phyloP scores from a whole-genome alignment of 345 rosid genomes.

The Murraya paniculata region DNA sequence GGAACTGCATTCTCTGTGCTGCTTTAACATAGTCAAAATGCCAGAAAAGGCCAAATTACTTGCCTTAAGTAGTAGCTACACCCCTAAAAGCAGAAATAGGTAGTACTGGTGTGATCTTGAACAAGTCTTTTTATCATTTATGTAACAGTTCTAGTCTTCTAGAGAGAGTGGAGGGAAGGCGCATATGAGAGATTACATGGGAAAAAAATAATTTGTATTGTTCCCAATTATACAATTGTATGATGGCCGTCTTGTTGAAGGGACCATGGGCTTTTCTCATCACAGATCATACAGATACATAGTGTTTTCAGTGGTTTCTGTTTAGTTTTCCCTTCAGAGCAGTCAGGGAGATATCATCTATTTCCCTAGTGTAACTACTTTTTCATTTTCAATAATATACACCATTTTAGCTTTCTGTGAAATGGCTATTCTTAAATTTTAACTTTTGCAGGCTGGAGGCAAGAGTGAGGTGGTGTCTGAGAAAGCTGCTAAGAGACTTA shows the following conservation, averaged over 20 bases:
- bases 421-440: constrained; percentile 15
- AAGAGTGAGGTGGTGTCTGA: constrained; percentile 60
- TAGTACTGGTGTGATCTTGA: not conserved
- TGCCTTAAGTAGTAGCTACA: not conserved
- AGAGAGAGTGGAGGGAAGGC: constrained; percentile 3
- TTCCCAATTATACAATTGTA: not conserved
- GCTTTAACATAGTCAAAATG: not conserved
- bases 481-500: constrained; percentile 61
- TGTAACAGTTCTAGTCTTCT: not conserved
- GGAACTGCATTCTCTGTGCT: constrained; percentile 17
- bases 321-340: not conserved
- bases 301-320: not conserved
- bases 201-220: not conserved
- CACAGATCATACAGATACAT: not conserved
- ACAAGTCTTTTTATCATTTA: not conserved
- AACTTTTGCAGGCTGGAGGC: constrained; percentile 64
- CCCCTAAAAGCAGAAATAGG: not conserved
- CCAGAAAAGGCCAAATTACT: not conserved
- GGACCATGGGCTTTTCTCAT: not conserved
- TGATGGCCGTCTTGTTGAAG: not conserved
- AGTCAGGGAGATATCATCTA: not conserved
- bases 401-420: not conserved
- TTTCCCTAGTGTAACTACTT: not conserved
- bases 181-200: not conserved
- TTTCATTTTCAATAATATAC: not conserved